A percentile compares a stretch with the other conserved stretches of the same genome.
phyloP scores from a whole-genome alignment of 768 basidiomycete species.

The Podaxis sp. region DNA sequence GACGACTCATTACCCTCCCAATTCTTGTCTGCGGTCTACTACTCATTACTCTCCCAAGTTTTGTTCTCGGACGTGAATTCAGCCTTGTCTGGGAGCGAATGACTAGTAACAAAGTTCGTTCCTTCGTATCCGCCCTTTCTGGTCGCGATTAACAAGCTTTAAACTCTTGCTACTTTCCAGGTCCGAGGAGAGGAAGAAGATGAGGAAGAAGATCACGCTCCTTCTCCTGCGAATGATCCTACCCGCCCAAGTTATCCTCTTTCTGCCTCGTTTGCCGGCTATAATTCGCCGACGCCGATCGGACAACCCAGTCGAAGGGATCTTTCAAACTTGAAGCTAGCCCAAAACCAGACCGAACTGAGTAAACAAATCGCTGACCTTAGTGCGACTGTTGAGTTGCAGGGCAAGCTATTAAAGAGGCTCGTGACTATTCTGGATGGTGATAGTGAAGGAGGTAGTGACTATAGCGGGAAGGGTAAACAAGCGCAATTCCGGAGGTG shows the following conservation, averaged over 20 bases:
- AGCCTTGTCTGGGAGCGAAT: conserved; percentile 87
- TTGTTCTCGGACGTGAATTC: conserved; percentile 90
- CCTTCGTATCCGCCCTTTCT: not conserved
- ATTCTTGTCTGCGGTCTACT: conserved; percentile 85
- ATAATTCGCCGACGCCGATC: conserved; percentile 9
- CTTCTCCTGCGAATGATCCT: conserved; percentile 11
- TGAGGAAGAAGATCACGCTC: conserved; percentile 12
- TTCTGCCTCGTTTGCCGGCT: conserved; percentile 11
- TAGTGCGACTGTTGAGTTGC: conserved; percentile 48
- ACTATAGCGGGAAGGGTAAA: not conserved
- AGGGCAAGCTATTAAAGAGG: conserved; percentile 46
- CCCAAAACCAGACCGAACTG: conserved; percentile 63
- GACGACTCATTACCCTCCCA: conserved; percentile 80
- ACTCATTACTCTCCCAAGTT: conserved; percentile 85
- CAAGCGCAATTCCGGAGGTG: not conserved
- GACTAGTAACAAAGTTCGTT: conserved; percentile 43
- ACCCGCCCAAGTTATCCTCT: not conserved
- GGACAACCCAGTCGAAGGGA: conserved; percentile 25
- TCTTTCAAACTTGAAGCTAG: conserved; percentile 55
- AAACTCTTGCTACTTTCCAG: not conserved
- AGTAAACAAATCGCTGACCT: conserved; percentile 62
- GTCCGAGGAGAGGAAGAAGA: conserved; percentile 10
- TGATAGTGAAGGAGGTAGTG: conserved; percentile 12
- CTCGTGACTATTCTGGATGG: conserved; percentile 30
- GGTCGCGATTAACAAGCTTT: not conserved